These are phyloP conservation scores for Epichloe scottii DNA, from an alignment of 2,329 filamentous ascomycete genomes.

Conservation along the genomic window DNA sequence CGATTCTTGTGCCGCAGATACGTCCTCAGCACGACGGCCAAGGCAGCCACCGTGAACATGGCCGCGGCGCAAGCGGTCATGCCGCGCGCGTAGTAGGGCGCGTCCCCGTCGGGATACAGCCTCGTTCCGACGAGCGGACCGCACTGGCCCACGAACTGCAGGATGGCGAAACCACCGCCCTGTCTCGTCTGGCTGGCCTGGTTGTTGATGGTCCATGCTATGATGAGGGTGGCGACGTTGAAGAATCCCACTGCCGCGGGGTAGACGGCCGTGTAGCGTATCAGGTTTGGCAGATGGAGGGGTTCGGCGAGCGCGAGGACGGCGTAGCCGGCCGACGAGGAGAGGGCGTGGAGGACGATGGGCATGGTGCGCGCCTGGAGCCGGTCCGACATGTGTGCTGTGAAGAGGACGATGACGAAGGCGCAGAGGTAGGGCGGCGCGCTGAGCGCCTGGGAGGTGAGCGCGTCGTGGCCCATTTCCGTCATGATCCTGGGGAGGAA, in stretches of 20 bases:
- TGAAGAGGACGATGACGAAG: conserved; percentile 59
- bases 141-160: conserved; percentile 73
- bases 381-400: conserved; percentile 61
- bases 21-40: conserved; percentile 42
- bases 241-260: conserved; percentile 75
- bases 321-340: conserved; percentile 49
- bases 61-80: conserved; percentile 51
- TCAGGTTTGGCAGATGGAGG: conserved; percentile 28
- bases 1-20: conserved; percentile 40
- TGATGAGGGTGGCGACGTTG: conserved; percentile 68
- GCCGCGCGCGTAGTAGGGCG: conserved; percentile 48
- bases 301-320: conserved; percentile 47
- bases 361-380: conserved; percentile 48
- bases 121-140: conserved; percentile 60
- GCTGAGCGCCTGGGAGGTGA: conserved; percentile 62
- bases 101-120: conserved; percentile 48
- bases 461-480: conserved; percentile 59
- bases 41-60: conserved; percentile 46
- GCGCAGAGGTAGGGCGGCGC: conserved; percentile 71
- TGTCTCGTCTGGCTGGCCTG: conserved; percentile 56
- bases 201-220: conserved; percentile 85
- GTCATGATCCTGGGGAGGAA: conserved; percentile 73
- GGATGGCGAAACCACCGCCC: conserved; percentile 63
- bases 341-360: conserved; percentile 55
- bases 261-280: conserved; percentile 64